Base-by-base conservation (phyloP, 495 filamentous ascomycete species). In the Delitschia confertaspora region DNA sequence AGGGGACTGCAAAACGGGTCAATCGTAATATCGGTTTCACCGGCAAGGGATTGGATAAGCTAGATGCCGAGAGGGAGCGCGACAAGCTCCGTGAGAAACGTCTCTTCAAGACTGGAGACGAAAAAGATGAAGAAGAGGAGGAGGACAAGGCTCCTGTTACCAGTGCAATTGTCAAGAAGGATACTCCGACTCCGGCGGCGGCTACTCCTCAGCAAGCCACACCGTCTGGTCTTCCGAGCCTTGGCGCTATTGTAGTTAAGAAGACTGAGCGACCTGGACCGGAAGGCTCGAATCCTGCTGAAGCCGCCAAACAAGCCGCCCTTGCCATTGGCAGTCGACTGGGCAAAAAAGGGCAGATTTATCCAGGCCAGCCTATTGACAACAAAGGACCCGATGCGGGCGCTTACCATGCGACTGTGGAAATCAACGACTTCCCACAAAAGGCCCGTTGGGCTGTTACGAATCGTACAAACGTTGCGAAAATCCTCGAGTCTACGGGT, bases 381-480 rank as follows among this genome's bases (percentile, higher is more conserved):
- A 99, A 99, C 62, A 94, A 95, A 61, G 91, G 91, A 3, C 91
- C 91, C 9, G 91, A 99, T 66, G 91, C 91, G 6, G 91, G 91
- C 21, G 86, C 86, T 9, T 99, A 91, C 76, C 91, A 99, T 62
- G 87, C 91, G 20, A 96, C 88, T 3, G 68, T 99, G 53, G 93
- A 96, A 61, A 96, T 99, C 73, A 99, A 99, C 61, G 91, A 96
- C 65, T 96, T 95, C 64, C 93, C 91, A 20, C 91, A 96, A 63
- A 95, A 96, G 76, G 91, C 93, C 50, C 78, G 91, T 42, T 99
- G 91, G 91, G 89, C 87, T 16, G 91, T 99, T 63, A 99, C 91
- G 35, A 99, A 99, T 59, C 78, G 91, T 31, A 99, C 93, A 4
- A 99, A 99, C 55, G 91, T 99, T 43, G 91, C 91, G 49, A 95